Evolutionary conservation across 306 rosid species (phyloP).

Genomic region (Rosa chinensis): DNA sequence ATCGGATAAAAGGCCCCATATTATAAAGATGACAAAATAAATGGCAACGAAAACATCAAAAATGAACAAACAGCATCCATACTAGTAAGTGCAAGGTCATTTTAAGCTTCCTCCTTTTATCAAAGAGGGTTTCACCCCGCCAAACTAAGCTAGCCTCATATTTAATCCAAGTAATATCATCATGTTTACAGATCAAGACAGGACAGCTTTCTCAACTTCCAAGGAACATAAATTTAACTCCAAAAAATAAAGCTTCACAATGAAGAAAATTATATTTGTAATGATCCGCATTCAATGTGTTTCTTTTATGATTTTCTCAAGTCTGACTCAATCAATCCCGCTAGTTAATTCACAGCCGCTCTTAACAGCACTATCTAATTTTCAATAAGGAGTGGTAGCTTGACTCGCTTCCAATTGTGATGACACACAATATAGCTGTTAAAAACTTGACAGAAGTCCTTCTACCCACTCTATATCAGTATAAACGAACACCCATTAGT

Average conservation of each 20-base stretch:
- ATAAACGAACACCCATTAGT: neutral
- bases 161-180: neutral
- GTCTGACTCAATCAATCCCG: neutral
- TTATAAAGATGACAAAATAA: conserved; percentile 1
- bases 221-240: neutral
- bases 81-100: neutral
- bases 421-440: neutral
- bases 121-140: neutral
- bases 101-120: neutral
- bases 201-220: neutral
- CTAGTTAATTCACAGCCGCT: neutral
- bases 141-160: neutral
- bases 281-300: neutral
- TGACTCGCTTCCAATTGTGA: neutral
- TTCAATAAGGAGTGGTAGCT: neutral
- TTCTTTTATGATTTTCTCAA: neutral
- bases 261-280: neutral
- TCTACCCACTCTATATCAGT: neutral
- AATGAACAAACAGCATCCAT: neutral
- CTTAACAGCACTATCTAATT: neutral
- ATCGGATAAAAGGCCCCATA: conserved; percentile 29
- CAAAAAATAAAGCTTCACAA: neutral
- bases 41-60: neutral
- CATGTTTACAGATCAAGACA: neutral
- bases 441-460: neutral